Base-by-base conservation (phyloP, 129 eudicot genomes). In the Saposhnikovia divaricata region DNA sequence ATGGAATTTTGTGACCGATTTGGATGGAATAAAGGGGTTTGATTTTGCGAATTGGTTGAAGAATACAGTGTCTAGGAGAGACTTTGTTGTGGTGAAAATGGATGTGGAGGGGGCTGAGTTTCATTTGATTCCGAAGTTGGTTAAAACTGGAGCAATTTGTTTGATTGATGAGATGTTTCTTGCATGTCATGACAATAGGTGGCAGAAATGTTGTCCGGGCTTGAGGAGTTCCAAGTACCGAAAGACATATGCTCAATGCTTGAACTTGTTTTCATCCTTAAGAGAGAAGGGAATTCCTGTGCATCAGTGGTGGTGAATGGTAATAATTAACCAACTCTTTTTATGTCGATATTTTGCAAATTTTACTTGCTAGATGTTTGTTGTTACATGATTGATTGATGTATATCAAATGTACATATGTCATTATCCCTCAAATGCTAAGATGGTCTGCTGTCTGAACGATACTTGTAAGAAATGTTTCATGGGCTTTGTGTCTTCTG, bases 161-260 rank as follows among this genome's bases (percentile, higher is more conserved):
- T 87, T 92, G 88, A 87, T 92, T 21, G 97, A 92, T 83, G 97
- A 92, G 82, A 80, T 92, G 84, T 92, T 90, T 84, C 82, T 92
- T 25, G 91, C 90, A 47, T 92, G 96, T 63, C 96, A 90, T 87
- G 88, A 88, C 46, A 80, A 87, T 76, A 40, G 85, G 40, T 81
- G 87, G 90, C 84, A 87, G 79, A 81, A 83, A 77, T 91, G 91
- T 59, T 84, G 91, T 73, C 82, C 85, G 1, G 90, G 89, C 31
- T 83, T 82, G 81, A 89, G 90, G 84, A 85, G 85, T 77, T 50
- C 84, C 3, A 90, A 87, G 89, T 84, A 87, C 77, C 75, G 80
- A 44, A 88, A 76, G 47, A 84, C 81, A 48, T 88, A 84, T 83
- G 81, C 47, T 10, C 87, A 87, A n/a, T 90, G 97, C 82, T 47